Conservation (phyloP, 345 rosid species). For the Camelina hispida region DNA sequence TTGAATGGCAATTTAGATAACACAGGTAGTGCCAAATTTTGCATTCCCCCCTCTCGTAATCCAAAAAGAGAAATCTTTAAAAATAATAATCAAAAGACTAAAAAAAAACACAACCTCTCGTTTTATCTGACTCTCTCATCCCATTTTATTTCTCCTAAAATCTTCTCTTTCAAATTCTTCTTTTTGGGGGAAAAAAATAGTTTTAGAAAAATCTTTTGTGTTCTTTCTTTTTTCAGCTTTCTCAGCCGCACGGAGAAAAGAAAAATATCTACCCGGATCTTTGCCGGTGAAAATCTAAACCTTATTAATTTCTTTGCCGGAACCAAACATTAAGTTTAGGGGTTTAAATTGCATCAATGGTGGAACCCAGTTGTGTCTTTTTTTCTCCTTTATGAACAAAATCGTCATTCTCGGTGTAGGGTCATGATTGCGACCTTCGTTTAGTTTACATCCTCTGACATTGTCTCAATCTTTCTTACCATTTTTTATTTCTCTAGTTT, state of each 20-base stretch:
- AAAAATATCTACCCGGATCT: neutral
- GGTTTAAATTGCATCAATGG: neutral
- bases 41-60: slow-evolving; percentile 29
- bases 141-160: neutral
- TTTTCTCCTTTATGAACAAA: neutral
- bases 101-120: slow-evolving; percentile 28
- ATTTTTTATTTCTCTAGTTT: slow-evolving; percentile 1
- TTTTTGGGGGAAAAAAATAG: neutral
- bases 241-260: slow-evolving; percentile 16
- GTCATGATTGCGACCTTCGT: slow-evolving; percentile 24
- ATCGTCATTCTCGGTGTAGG: slow-evolving; percentile 10
- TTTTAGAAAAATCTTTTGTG: neutral
- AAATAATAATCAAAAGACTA: neutral
- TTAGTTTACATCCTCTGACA: slow-evolving; percentile 26
- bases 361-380: slow-evolving; percentile 23
- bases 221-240: neutral
- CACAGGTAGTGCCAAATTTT: slow-evolving; percentile 32
- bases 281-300: slow-evolving; percentile 11
- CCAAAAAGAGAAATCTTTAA: slow-evolving; percentile 14
- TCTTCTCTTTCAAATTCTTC: neutral
- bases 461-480: neutral
- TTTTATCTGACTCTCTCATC: slow-evolving; percentile 28
- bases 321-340: neutral
- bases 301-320: neutral
- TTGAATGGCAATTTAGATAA: slow-evolving; percentile 2